These are phyloP conservation scores for Neurospora sublineolata DNA, from an alignment of 495 filamentous ascomycete genomes.

Conservation along the genomic window DNA sequence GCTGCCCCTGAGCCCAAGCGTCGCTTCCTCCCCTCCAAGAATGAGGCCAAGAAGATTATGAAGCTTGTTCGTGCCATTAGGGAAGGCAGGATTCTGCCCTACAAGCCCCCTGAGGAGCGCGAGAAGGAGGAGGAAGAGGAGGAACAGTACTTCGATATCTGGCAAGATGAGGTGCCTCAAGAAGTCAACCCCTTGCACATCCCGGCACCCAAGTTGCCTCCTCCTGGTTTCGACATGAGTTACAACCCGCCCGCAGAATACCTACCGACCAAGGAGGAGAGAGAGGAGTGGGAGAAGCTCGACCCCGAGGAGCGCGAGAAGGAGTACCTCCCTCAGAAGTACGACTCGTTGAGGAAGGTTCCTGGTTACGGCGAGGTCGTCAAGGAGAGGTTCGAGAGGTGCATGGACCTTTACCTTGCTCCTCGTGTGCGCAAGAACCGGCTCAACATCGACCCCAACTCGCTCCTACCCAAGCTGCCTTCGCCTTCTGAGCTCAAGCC, in stretches of 20 bases:
- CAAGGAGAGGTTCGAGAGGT: constrained; percentile 92
- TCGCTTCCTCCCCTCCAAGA: constrained; percentile 93
- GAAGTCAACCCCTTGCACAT: constrained; percentile 89
- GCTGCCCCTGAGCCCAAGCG: constrained; percentile 92
- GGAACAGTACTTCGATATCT: constrained; percentile 71
- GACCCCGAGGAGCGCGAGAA: constrained; percentile 87
- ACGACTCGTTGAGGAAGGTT: constrained; percentile 75
- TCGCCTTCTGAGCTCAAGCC: constrained; percentile 84
- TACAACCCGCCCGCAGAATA: constrained; percentile 97
- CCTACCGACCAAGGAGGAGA: constrained; percentile 73
- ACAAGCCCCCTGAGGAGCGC: constrained; percentile 66
- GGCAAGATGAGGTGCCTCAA: constrained; percentile 78
- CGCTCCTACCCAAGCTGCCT: constrained; percentile 87
- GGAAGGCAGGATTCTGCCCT: constrained; percentile 88
- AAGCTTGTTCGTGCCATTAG: constrained; percentile 93
- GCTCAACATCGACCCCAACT: constrained; percentile 92
- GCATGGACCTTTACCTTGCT: constrained; percentile 88
- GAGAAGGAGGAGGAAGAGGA: constrained; percentile 59
- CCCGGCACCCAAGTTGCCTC: constrained; percentile 88
- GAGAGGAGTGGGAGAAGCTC: constrained; percentile 73
- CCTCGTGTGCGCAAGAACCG: constrained; percentile 85
- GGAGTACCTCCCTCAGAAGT: constrained; percentile 73
- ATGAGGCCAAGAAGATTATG: constrained; percentile 94
- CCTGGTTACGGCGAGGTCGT: constrained; percentile 86
- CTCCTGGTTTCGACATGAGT: constrained; percentile 86